These are phyloP conservation scores for Tulasnella sp. DNA, from an alignment of 768 basidiomycete genomes.

Conservation along the genomic window DNA sequence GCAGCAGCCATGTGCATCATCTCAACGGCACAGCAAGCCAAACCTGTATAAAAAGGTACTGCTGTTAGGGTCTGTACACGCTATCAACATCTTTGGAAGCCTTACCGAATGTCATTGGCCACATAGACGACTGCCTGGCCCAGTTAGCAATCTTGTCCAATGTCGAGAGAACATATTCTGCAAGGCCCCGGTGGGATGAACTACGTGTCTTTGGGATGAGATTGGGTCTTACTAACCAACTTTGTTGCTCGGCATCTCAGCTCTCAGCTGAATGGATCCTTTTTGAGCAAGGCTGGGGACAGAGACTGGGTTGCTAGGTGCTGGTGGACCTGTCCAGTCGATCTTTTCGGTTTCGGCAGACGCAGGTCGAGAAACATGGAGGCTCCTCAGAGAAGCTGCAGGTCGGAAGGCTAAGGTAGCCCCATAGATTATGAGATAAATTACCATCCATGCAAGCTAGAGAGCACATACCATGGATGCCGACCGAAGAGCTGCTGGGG, in stretches of 20 bases:
- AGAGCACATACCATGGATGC: background rate
- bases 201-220: background rate
- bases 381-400: background rate
- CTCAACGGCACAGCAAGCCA: conserved; percentile 98
- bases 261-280: conserved; percentile 71
- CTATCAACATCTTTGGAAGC: background rate
- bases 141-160: conserved; percentile 96
- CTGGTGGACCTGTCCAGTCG: conserved; percentile 6
- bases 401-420: background rate
- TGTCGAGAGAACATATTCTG: conserved; percentile 94
- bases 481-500: background rate
- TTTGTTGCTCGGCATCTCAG: conserved; percentile 82
- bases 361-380: background rate
- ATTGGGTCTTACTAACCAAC: conserved; percentile 42
- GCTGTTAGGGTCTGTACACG: background rate
- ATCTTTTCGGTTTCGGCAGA: conserved; percentile 2
- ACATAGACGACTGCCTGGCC: conserved; percentile 96
- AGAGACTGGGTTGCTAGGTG: background rate
- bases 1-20: conserved; percentile 99
- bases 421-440: background rate
- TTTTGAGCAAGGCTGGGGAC: conserved; percentile 44
- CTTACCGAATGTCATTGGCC: conserved; percentile 94
- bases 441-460: background rate
- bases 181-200: background rate
- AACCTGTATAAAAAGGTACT: conserved; percentile 40